A percentile compares a stretch with the other conserved stretches of the same genome.
Evolutionary conservation across 208 protist species (phyloP).

Genomic region (Porcisia deanei): DNA sequence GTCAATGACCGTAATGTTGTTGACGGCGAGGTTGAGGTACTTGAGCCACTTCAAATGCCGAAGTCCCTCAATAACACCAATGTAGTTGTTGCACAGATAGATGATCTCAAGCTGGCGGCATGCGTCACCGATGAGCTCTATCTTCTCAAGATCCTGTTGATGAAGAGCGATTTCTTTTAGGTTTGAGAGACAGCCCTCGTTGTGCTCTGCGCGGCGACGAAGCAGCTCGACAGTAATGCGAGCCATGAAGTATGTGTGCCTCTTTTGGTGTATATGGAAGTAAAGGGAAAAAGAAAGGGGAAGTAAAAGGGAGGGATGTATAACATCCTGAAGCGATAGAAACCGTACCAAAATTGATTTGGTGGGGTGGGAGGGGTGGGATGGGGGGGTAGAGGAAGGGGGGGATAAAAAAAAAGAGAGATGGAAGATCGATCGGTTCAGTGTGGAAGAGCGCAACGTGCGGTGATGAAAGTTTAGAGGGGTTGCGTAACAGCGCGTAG

Average conservation of each 20-base stretch:
- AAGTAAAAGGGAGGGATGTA: background rate
- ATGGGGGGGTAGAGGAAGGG: background rate
- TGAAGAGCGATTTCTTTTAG: constrained; percentile 97
- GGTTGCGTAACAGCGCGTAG: no score
- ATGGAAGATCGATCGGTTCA: background rate
- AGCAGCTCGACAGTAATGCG: constrained; percentile 94
- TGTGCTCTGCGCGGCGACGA: constrained; percentile 96
- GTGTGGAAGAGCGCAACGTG: background rate
- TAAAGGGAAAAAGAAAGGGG: no score
- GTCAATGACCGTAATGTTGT: constrained; percentile 95
- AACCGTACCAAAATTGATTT: background rate
- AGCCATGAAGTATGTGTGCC: constrained; percentile 30
- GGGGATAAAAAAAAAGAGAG: constrained; percentile 5
- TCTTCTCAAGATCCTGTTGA: constrained; percentile 95
- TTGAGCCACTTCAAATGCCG: constrained; percentile 94
- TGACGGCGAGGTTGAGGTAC: constrained; percentile 98
- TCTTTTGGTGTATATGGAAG: constrained; percentile 3
- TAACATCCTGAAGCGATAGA: background rate
- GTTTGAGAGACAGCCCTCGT: constrained; percentile 93
- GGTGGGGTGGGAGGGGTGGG: background rate
- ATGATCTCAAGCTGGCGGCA: constrained; percentile 95
- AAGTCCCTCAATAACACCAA: constrained; percentile 94
- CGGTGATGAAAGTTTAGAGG: background rate
- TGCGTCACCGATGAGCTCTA: constrained; percentile 85
- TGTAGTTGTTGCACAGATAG: constrained; percentile 98